phyloP scores from a whole-genome alignment of 2,329 filamentous ascomycete species.

The Fusarium sp. region DNA sequence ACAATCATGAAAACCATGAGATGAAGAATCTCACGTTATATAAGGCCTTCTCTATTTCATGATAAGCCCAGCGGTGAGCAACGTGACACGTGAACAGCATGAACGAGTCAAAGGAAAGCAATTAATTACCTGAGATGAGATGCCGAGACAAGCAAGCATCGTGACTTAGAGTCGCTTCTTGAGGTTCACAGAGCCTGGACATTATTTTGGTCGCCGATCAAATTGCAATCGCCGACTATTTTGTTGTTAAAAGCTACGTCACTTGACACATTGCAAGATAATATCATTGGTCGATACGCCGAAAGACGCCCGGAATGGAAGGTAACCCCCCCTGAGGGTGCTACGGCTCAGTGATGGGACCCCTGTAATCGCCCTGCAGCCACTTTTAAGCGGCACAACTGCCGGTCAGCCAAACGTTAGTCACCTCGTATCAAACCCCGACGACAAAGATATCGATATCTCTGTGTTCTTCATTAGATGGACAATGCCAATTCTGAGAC shows the following conservation, averaged over 20 bases:
- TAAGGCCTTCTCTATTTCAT: background rate
- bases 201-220: conserved; percentile 19
- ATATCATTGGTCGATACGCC: conserved; percentile 7
- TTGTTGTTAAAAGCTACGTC: conserved; percentile 28
- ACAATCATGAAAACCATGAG: background rate
- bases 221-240: conserved; percentile 32
- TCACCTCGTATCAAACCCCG: conserved; percentile 9
- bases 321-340: background rate
- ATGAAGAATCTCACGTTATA: conserved; percentile 17
- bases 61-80: conserved; percentile 23
- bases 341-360: background rate
- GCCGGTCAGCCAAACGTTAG: conserved; percentile 2
- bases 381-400: conserved; percentile 1
- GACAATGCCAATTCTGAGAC: background rate
- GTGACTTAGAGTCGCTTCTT: conserved; percentile 10
- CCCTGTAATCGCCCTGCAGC: conserved; percentile 23
- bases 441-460: background rate
- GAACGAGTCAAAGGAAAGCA: background rate
- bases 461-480: background rate
- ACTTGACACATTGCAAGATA: background rate
- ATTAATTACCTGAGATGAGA: background rate
- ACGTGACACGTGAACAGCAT: conserved; percentile 24
- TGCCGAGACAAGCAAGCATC: conserved; percentile 36
- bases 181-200: background rate
- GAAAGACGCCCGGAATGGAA: conserved; percentile 19